These are phyloP conservation scores for Phyllosticta capitalensis DNA, from an alignment of 2,329 filamentous ascomycete species.

Conservation along the genomic window DNA sequence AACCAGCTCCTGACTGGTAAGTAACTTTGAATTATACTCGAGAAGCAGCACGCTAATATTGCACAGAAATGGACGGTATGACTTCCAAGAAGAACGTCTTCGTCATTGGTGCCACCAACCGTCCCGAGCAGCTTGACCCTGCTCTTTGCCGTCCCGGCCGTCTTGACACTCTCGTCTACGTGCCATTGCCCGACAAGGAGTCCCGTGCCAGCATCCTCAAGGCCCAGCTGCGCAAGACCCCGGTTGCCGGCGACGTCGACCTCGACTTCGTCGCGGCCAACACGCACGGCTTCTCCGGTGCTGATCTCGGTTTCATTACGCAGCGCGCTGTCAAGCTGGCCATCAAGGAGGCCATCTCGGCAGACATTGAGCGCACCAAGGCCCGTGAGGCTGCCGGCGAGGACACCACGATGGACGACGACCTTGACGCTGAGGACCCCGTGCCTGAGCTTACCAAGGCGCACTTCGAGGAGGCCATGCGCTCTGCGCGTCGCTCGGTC, in stretches of 20 bases:
- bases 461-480: constrained; percentile 99
- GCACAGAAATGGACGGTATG: constrained; percentile 94
- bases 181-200: constrained; percentile 85
- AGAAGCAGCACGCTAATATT: constrained; percentile 31
- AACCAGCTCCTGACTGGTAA: constrained; percentile 96
- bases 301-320: constrained; percentile 97
- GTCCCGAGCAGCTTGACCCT: constrained; percentile 96
- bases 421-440: constrained; percentile 72
- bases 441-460: constrained; percentile 92
- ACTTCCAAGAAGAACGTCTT: constrained; percentile 99
- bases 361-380: constrained; percentile 85
- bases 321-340: constrained; percentile 98
- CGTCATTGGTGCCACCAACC: constrained; percentile 97
- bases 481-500: constrained; percentile 84
- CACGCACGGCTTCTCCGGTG: constrained; percentile 98
- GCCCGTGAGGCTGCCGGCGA: constrained; percentile 77
- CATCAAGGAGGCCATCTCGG: constrained; percentile 90
- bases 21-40: constrained; percentile 23
- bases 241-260: constrained; percentile 78
- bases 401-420: constrained; percentile 66
- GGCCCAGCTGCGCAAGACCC: constrained; percentile 97
- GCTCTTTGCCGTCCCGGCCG: constrained; percentile 95
- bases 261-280: constrained; percentile 87
- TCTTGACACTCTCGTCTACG: constrained; percentile 97
- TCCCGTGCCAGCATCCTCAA: constrained; percentile 84